These are phyloP conservation scores for Phialocephala sp. DNA, from an alignment of 2,329 filamentous ascomycete genomes.

Conservation along the genomic window DNA sequence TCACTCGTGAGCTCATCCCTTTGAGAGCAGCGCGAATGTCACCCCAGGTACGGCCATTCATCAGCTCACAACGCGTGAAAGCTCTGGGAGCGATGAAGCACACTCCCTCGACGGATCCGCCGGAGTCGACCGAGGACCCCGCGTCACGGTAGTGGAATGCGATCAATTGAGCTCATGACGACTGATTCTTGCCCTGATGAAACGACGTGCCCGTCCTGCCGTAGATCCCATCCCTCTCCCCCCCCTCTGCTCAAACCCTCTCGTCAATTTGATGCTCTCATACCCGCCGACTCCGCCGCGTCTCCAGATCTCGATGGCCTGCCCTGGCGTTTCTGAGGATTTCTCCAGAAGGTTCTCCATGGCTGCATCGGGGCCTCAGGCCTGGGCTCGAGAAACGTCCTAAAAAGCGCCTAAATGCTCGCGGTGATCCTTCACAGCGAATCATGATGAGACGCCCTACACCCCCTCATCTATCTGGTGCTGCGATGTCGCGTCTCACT, in stretches of 20 bases:
- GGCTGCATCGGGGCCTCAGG: conserved; percentile 20
- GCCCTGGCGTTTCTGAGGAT: conserved; percentile 3
- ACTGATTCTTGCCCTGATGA: conserved; percentile 8
- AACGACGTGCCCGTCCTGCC: background rate
- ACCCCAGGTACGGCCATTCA: conserved; percentile 23
- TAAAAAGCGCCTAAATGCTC: conserved; percentile 21
- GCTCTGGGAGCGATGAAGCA: background rate
- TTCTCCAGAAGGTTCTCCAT: conserved; percentile 10
- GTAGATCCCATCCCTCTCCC: conserved; percentile 14
- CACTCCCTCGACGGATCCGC: background rate
- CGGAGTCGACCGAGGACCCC: conserved; percentile 26
- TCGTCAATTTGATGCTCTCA: conserved; percentile 10
- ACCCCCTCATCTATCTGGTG: conserved; percentile 30
- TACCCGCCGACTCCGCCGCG: conserved; percentile 3
- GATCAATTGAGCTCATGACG: conserved; percentile 14
- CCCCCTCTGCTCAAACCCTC: conserved; percentile 2
- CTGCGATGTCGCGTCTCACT: conserved; percentile 15
- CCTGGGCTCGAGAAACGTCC: conserved; percentile 22
- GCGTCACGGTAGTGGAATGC: conserved; percentile 11
- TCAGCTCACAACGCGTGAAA: conserved; percentile 24
- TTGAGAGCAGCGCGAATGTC: conserved; percentile 11
- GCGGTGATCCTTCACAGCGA: conserved; percentile 18
- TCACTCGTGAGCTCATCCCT: background rate
- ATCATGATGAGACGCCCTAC: conserved; percentile 34
- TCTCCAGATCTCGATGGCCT: conserved; percentile 5